phyloP scores from a whole-genome alignment of 2,329 filamentous ascomycete species.

The Thelonectria blattea region DNA sequence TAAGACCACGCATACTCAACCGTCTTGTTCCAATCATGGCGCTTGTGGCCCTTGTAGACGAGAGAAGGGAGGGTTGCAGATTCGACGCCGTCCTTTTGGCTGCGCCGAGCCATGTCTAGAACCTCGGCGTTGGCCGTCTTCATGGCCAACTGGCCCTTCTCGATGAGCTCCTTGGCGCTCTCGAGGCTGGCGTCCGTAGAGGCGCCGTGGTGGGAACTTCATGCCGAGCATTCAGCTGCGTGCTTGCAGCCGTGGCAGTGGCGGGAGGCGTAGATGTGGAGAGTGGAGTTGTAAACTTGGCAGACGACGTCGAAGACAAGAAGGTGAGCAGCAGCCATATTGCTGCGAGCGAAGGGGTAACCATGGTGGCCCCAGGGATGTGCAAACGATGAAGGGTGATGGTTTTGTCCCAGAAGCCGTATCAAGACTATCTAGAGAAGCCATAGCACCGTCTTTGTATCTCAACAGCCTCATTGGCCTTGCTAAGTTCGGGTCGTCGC shows the following conservation, averaged over 20 bases:
- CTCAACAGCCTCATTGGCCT: too few species aligned
- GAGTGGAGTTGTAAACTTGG: neutral
- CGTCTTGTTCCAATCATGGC: neutral
- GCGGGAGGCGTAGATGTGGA: neutral
- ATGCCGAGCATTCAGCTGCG: neutral
- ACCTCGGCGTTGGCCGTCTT: too few species aligned
- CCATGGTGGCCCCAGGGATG: too few species aligned
- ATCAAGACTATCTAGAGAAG: too few species aligned
- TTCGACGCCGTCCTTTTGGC: neutral
- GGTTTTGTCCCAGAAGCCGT: too few species aligned
- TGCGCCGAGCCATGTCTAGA: too few species aligned
- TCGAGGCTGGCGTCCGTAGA: neutral
- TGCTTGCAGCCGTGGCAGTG: neutral
- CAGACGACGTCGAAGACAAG: neutral
- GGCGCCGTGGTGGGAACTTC: neutral
- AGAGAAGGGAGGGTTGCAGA: neutral
- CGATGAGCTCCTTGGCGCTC: neutral
- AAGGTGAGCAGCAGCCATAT: neutral
- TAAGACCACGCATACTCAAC: neutral
- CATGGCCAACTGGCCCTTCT: neutral
- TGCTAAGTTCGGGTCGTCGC: too few species aligned
- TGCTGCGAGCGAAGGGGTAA: neutral
- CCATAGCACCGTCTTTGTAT: too few species aligned
- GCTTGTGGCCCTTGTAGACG: neutral
- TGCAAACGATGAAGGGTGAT: too few species aligned